A percentile compares a stretch with the other conserved stretches of the same genome.
phyloP scores from a whole-genome alignment of 495 filamentous ascomycete species.

The Penicillium macrosclerotiorum region DNA sequence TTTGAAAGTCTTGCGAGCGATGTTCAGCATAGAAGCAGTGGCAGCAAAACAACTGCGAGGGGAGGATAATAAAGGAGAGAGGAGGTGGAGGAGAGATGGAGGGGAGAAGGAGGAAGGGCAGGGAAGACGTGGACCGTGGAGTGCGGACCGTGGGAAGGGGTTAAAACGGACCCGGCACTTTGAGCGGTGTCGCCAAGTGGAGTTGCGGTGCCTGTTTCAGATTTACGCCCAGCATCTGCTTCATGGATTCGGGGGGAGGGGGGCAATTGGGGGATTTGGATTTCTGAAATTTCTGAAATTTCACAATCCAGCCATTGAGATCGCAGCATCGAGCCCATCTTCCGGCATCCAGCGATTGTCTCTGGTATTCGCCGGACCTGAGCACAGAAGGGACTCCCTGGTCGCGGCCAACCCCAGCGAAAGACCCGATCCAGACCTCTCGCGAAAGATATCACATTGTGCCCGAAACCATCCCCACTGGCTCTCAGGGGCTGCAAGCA shows the following conservation, averaged over 20 bases:
- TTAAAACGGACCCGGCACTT: constrained; percentile 24
- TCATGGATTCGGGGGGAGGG: neutral
- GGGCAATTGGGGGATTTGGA: too few relatives aligned
- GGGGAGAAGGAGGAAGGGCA: constrained; percentile 21
- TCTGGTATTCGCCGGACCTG: too few relatives aligned
- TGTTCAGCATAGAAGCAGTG: constrained; percentile 45
- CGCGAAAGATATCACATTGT: constrained; percentile 10
- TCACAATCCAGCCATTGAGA: too few relatives aligned
- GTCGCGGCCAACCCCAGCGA: too few relatives aligned
- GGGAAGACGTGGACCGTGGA: constrained; percentile 30
- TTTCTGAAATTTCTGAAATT: too few relatives aligned
- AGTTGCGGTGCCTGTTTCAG: constrained; percentile 38
- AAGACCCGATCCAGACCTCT: constrained; percentile 2
- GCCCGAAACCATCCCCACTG: constrained; percentile 5
- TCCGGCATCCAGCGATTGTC: too few relatives aligned
- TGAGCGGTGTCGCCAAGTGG: constrained; percentile 20
- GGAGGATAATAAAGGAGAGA: constrained; percentile 19
- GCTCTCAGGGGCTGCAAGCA: constrained; percentile 2
- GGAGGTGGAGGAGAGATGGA: constrained; percentile 16
- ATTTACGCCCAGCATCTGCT: constrained; percentile 21
- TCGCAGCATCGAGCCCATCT: too few relatives aligned
- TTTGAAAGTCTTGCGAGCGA: constrained; percentile 52
- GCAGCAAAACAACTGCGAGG: constrained; percentile 34
- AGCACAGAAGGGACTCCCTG: too few relatives aligned
- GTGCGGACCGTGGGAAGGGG: constrained; percentile 13